phyloP scores from a whole-genome alignment of 2,329 filamentous ascomycete genomes.

The Neoscytalidium dimidiatum region DNA sequence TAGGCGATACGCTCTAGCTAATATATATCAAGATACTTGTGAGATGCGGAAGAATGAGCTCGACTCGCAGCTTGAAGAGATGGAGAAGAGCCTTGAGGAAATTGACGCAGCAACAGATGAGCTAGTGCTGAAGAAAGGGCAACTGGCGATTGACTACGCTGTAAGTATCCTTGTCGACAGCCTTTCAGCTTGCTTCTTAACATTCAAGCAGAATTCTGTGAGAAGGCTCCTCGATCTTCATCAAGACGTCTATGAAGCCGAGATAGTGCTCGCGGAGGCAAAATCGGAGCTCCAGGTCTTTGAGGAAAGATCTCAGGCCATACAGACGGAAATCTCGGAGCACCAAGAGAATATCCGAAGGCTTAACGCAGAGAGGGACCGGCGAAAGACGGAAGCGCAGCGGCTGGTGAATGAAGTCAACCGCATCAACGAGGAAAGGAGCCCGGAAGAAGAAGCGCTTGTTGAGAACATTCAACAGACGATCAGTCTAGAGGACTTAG shows the following conservation, averaged over 20 bases:
- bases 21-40: not conserved
- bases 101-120: conserved; percentile 25
- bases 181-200: too few relatives aligned
- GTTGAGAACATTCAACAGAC: conserved; percentile 28
- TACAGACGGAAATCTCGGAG: conserved; percentile 55
- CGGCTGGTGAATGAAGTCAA: conserved; percentile 27
- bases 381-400: conserved; percentile 35
- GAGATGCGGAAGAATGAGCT: conserved; percentile 21
- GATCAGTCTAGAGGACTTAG: conserved; percentile 58
- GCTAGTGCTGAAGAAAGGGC: conserved; percentile 30
- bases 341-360: conserved; percentile 44
- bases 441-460: conserved; percentile 28
- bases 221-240: conserved; percentile 63
- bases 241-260: conserved; percentile 66
- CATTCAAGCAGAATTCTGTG: too few relatives aligned
- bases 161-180: too few relatives aligned
- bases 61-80: conserved; percentile 9
- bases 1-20: not conserved
- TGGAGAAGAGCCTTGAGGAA: not conserved
- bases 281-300: conserved; percentile 75
- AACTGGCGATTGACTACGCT: conserved; percentile 53
- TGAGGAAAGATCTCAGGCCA: conserved; percentile 63
- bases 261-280: conserved; percentile 76
- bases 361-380: conserved; percentile 44
- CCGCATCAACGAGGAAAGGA: conserved; percentile 31